phyloP scores from a whole-genome alignment of 768 basidiomycete genomes.

The Cyclocybe cylindracea region DNA sequence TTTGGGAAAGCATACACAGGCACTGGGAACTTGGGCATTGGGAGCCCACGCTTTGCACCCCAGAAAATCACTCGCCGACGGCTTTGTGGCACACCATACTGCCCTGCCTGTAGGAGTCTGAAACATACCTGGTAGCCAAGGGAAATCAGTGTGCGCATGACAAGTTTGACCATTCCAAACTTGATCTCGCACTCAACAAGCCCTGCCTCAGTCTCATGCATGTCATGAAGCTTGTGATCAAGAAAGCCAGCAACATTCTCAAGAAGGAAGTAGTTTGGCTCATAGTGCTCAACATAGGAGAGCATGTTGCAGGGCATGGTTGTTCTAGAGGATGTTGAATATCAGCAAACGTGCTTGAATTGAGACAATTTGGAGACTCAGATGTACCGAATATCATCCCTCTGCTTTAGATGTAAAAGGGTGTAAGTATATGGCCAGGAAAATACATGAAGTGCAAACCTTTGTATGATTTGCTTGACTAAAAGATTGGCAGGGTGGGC shows the following conservation, averaged over 20 bases:
- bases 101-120: slow-evolving; percentile 66
- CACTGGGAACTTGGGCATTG: slow-evolving; percentile 62
- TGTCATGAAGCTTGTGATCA: slow-evolving; percentile 46
- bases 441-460: slow-evolving; percentile 29
- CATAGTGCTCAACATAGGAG: slow-evolving; percentile 65
- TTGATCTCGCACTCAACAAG: slow-evolving; percentile 41
- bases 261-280: slow-evolving; percentile 63
- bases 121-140: slow-evolving; percentile 77
- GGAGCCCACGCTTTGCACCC: slow-evolving; percentile 58
- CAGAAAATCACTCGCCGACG: slow-evolving; percentile 69
- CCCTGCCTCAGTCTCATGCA: slow-evolving; percentile 16
- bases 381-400: slow-evolving; percentile 60
- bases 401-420: slow-evolving; percentile 35
- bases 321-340: slow-evolving; percentile 37
- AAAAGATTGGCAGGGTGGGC: slow-evolving; percentile 79
- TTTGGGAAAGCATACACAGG: slow-evolving; percentile 56
- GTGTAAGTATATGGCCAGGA: neutral
- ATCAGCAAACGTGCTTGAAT: too few relatives aligned
- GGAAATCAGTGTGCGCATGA: slow-evolving; percentile 56
- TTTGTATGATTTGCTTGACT: slow-evolving; percentile 63
- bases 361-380: neutral
- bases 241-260: slow-evolving; percentile 75
- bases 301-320: slow-evolving; percentile 72
- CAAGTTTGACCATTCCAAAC: slow-evolving; percentile 67
- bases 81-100: slow-evolving; percentile 73